Percentiles rank a stretch among this genome's conserved stretches.
Evolutionary conservation across 768 basidiomycete species (phyloP).

Genomic region (Austroboletus festivus): DNA sequence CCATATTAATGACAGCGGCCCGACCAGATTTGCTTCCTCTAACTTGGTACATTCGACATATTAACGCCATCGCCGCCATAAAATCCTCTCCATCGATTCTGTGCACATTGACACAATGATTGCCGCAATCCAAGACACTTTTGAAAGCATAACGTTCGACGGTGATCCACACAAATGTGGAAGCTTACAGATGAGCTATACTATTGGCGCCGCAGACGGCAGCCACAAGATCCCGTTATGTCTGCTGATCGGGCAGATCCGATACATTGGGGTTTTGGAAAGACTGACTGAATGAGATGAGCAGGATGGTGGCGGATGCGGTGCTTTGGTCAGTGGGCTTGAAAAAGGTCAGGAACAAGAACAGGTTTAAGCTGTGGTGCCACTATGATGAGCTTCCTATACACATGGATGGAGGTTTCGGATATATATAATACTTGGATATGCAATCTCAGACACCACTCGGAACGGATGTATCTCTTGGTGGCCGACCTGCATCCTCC

Average conservation of each 20-base stretch:
- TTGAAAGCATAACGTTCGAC: neutral
- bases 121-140: neutral
- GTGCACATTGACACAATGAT: slow-evolving; percentile 7
- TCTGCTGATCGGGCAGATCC: slow-evolving; percentile 10
- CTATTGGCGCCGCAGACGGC: neutral
- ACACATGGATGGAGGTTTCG: no score
- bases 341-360: neutral
- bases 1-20: neutral
- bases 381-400: no score
- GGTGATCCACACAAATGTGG: slow-evolving; percentile 17
- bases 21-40: slow-evolving; percentile 13
- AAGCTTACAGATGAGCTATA: slow-evolving; percentile 8
- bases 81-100: slow-evolving; percentile 6
- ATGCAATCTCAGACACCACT: no score
- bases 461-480: no score
- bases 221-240: slow-evolving; percentile 1
- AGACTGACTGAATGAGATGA: neutral
- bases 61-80: slow-evolving; percentile 3
- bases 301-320: neutral
- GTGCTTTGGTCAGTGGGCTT: slow-evolving; percentile 8
- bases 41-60: slow-evolving; percentile 18
- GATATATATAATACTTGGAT: no score
- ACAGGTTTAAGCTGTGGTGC: slow-evolving; percentile 1
- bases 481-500: no score
- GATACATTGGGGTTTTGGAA: slow-evolving; percentile 8